Evolutionary conservation across 2,329 filamentous ascomycete genomes (phyloP).

Genomic region (Talaromyces islandicus): DNA sequence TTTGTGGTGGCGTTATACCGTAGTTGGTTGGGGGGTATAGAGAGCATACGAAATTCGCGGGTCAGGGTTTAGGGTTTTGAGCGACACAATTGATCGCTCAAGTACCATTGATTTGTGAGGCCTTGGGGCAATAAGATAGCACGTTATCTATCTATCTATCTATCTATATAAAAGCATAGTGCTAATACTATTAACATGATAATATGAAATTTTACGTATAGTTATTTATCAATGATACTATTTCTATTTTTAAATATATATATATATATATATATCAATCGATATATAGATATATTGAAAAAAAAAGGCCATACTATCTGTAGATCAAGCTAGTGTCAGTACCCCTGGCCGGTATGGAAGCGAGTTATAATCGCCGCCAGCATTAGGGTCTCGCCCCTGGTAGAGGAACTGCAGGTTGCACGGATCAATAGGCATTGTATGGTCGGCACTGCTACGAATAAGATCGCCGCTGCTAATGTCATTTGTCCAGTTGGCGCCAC

Average conservation of each 20-base stretch:
- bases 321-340: conserved; percentile 47
- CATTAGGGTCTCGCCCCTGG: conserved; percentile 49
- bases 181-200: too few relatives aligned
- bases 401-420: conserved; percentile 62
- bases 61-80: conserved; percentile 15
- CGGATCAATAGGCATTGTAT: conserved; percentile 58
- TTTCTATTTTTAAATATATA: too few relatives aligned
- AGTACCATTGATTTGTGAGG: too few relatives aligned
- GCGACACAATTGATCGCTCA: too few relatives aligned
- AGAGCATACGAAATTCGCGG: conserved; percentile 24
- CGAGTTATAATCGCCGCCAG: conserved; percentile 37
- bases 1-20: conserved; percentile 10
- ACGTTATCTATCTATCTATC: too few relatives aligned
- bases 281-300: too few relatives aligned
- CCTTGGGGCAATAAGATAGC: too few relatives aligned
- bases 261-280: too few relatives aligned
- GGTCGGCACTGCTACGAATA: conserved; percentile 50
- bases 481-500: conserved; percentile 59
- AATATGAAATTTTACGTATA: too few relatives aligned
- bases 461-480: conserved; percentile 63
- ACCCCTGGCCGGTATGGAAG: conserved; percentile 53
- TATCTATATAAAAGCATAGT: too few relatives aligned
- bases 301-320: too few relatives aligned
- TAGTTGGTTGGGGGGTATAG: conserved; percentile 20
- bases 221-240: too few relatives aligned